Evolutionary conservation across 208 protist species (phyloP), one percentile per base, ranked within the genome.

Genomic region (Leptomonas pyrrhocoris): DNA sequence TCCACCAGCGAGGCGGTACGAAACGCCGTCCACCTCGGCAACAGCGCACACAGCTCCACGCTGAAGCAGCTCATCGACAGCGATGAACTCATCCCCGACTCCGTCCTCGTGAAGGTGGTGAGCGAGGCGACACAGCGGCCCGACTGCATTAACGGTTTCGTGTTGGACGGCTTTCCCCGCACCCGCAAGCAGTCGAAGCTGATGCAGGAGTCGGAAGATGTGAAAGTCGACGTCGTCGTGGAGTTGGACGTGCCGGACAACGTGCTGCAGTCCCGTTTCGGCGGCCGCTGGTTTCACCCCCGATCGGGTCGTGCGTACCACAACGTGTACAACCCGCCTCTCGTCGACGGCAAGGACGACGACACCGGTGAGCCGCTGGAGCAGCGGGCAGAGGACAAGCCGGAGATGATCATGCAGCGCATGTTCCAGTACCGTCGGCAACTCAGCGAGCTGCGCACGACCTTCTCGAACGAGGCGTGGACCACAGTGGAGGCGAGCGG

Each of bases 291-390:
- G 79, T 85, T 96, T 31, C 97, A 98, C 83, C 68, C 79, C 16
- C 79, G 50, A 19, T 94, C 83, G 23, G 95, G 95, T 2, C 85
- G 97, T n/a, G 84, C 91, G 45, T 98, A 98, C 62, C 92, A 98
- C 85, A 84, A 78, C 9, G 30, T 88, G 27, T 98, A 95, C 89
- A 89, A 92, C 78, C 96, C 96, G 16, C 96, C 97, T 11, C 88
- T 89, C 57, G 78, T 85, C 12, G 65, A 80, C 5, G 87, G 88
- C 49, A 85, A 88, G 36, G 96, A 98, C 68, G 96, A 98, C 73
- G 68, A 95, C 50, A 98, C 95, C 7, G 90, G 94, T 11, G 92
- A 98, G 70, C 75, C 79, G 43, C 89, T 98, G 0, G 78, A 90
- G 51, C 90, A 97, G 74, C 75, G 93, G 30, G 54, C 74, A 11